Evolutionary conservation across 768 basidiomycete species (phyloP), one percentile per base, ranked within the genome.

Genomic region (Dacryopinax primogenitus): DNA sequence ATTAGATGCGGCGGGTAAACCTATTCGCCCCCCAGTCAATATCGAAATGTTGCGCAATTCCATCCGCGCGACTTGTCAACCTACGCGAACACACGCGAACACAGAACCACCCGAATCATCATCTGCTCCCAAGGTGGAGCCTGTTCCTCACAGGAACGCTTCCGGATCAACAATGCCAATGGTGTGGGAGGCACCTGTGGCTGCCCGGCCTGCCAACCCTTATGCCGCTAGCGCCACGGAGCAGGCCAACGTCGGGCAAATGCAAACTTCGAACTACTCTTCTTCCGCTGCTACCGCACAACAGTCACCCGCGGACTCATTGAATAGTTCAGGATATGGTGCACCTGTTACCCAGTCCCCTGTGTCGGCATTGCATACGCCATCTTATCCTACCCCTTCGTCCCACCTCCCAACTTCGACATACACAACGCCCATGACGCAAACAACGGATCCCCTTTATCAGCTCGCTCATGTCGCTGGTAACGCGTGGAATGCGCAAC

Each of bases 21-120:
- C 21, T 80, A 84, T 44, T 72, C 75, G 2, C 74, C 79, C 79
- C 32, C 80, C 78, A 33, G 88, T 90, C 65, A 86, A 88, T 71
- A 79, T 90, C 73, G 87, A 89, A 67, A 88, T 82, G 44, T 76
- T 90, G 61, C 84, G 88, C 12, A 86, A 86, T 30, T 89, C 85
- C 23, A 23, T 44, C 41, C 16, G 41, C 16, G 41, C 41, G 41
- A 44, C 41, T 44, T 44, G 41, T 18, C 41, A 44, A 23, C 41
- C 41, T 18, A 44, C 41, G 6, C 16, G 41, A 23, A 23, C 23
- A 23, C 41, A 44, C 36, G 36, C 36, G 11, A 37, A 9, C 36
- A 18, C 36, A 9, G 18, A 9, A 18, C 18, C 36, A 9, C 18
- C 36, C 11, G 9, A 9, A 7, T 6, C 41, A 44, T 18, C 41